A percentile compares a stretch with the other conserved stretches of the same genome.
Evolutionary conservation across 306 rosid species (phyloP).

Genomic region (Erythrophleum fordii): DNA sequence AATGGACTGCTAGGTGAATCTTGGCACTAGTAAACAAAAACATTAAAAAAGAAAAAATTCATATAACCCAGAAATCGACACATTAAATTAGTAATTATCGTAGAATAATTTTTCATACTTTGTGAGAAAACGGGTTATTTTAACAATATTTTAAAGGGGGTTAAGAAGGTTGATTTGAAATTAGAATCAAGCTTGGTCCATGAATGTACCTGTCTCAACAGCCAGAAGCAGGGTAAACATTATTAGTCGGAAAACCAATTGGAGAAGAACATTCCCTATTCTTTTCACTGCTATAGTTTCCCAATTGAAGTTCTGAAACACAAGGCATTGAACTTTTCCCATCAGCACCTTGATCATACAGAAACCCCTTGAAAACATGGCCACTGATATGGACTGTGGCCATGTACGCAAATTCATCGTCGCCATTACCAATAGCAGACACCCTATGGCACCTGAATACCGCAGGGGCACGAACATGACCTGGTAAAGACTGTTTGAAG

Average conservation of each 20-base stretch:
- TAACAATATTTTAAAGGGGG: neutral
- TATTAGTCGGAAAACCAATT: slow-evolving; percentile 43
- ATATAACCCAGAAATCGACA: neutral
- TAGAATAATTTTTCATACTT: neutral
- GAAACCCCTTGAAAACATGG: slow-evolving; percentile 80
- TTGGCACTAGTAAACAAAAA: neutral
- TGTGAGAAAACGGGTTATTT: neutral
- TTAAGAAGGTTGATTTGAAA: neutral
- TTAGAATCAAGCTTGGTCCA: slow-evolving; percentile 11
- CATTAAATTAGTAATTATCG: neutral
- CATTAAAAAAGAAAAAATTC: neutral
- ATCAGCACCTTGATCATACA: slow-evolving; percentile 80
- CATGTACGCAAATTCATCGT: slow-evolving; percentile 70
- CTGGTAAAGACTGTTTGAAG: slow-evolving; percentile 65
- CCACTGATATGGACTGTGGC: slow-evolving; percentile 82
- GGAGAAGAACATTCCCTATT: slow-evolving; percentile 59
- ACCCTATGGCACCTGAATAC: slow-evolving; percentile 84
- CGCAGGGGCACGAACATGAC: slow-evolving; percentile 70
- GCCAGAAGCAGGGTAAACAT: slow-evolving; percentile 57
- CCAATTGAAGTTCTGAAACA: slow-evolving; percentile 63
- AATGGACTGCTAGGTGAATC: neutral
- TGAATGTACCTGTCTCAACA: slow-evolving; percentile 50
- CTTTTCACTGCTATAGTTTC: slow-evolving; percentile 57
- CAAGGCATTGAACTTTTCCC: slow-evolving; percentile 48
- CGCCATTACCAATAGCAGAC: slow-evolving; percentile 69